Base-by-base conservation (phyloP, 345 rosid species). In the Citropsis articulata region DNA sequence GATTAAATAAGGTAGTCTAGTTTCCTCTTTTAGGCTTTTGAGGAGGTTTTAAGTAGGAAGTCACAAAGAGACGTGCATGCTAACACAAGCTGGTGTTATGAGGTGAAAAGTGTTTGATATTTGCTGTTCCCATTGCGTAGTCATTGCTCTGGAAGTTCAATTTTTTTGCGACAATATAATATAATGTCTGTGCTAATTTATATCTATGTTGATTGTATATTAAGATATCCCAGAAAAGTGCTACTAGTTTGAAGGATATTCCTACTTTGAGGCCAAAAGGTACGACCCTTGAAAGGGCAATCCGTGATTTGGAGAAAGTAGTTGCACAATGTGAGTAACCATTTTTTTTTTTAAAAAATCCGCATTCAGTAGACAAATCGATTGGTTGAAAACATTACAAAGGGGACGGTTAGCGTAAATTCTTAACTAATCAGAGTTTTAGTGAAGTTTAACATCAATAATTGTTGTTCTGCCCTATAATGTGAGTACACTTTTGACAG, bases 291-390 rank as follows among this genome's bases (percentile, higher is more conserved):
- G 86, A 85, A 83, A 85, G 77, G 75, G 82, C 88, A 31, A 80
- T 85, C 72, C 72, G 81, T 81, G 88, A 83, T 70, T 76, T 85
- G 71, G 86, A 82, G 88, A 85, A 82, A 75, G 71, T 67, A 70
- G 87, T 85, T 71, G 80, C 81, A 63, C 81, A 83, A 83, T 80
- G 88, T 83, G 77, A 83, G 88, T 79, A 8, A 22, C 45, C 57
- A 28, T 72, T 45, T 45, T 45, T 40, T 45, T 45, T 12, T 12
- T 10, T 9, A 35, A 35, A 35, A 35, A 35, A 5, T 45, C 13
- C 18, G 1, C 14, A 12, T 45, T 45, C 18, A 10, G 16, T 42
- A 10, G 50, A 42, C 5, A 45, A 45, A 45, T 45, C 18, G 13
- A 3, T 45, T 45, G 50, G 50, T 45, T 45, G 5, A 12, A 45